Evolutionary conservation across 1,284 basidiomycete species (phyloP), one percentile per base, ranked within the genome.

Genomic region (Xanthoconium separans): DNA sequence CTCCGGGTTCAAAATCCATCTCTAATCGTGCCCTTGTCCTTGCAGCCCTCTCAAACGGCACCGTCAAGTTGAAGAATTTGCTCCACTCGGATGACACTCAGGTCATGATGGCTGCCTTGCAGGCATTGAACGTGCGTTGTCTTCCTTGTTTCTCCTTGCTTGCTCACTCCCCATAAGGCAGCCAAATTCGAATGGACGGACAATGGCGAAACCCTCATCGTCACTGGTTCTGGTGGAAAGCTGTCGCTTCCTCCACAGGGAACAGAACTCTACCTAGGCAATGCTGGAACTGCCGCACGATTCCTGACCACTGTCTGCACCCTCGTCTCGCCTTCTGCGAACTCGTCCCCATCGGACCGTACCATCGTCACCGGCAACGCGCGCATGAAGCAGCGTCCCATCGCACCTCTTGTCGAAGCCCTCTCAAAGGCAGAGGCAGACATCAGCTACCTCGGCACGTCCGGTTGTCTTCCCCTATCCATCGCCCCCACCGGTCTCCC

Each of bases 11-110:
- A 54, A 99, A 99, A 77, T 95, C 92, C 65, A 92, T 99, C 64
- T 98, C 95, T 4, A 99, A 99, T 73, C 87, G 97, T 43, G 95
- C 93, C 0, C 79, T 99, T 42, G 87, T 99, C 2, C 84, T 99
- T 22, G 96, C 97, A 9, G 95, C 97, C 1, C 83, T 99, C 15
- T 93, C 86, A 0, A 83, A 82, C 44, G 96, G 96, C 13, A 94
- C 89, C 0, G 97, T 95, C 73, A 81, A 88, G 54, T 77, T 99
- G 47, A 89, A 81, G 71, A 98, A 98, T 68, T 76, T 98, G 16
- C 78, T 99, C 41, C 95, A 98, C 70, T 98, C 95, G 10, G 96
- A 99, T 66, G 96, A 99, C 71, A 99, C 96, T 0, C 93, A 95
- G 63, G 96, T 99, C 54, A 99, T 99, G 97, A 98, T 99, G 94